phyloP scores from a whole-genome alignment of 805 yeast genomes.

The Candida tibetensis region DNA sequence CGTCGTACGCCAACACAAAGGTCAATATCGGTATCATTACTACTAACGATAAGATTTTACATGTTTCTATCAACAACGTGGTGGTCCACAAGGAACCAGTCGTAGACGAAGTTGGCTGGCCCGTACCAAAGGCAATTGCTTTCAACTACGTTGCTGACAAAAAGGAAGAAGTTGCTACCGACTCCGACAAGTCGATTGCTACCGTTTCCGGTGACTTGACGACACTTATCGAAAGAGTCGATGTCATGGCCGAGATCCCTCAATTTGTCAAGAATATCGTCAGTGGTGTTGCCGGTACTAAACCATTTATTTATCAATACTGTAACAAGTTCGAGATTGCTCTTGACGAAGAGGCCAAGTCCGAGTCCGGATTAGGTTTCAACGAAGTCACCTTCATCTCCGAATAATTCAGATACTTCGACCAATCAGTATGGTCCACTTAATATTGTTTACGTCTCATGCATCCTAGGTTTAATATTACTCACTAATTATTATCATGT shows the following conservation, averaged over 20 bases:
- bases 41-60: slow-evolving; percentile 57
- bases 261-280: slow-evolving; percentile 90
- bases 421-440: too few relatives aligned
- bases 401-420: slow-evolving; percentile 23
- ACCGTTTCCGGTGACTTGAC: slow-evolving; percentile 58
- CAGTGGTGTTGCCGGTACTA: slow-evolving; percentile 91
- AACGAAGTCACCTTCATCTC: slow-evolving; percentile 79
- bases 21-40: slow-evolving; percentile 79
- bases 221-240: slow-evolving; percentile 80
- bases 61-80: slow-evolving; percentile 63
- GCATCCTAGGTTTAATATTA: too few relatives aligned
- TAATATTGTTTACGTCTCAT: too few relatives aligned
- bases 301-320: slow-evolving; percentile 95
- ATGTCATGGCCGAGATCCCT: slow-evolving; percentile 97
- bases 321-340: slow-evolving; percentile 59
- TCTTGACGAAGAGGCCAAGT: slow-evolving; percentile 33
- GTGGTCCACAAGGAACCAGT: slow-evolving; percentile 50
- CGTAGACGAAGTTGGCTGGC: slow-evolving; percentile 88
- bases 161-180: slow-evolving; percentile 43
- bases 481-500: too few relatives aligned
- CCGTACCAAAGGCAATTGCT: slow-evolving; percentile 67
- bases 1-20: slow-evolving; percentile 76
- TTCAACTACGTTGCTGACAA: slow-evolving; percentile 54
- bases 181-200: slow-evolving; percentile 43
- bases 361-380: slow-evolving; percentile 66